Conservation (phyloP, 2,329 filamentous ascomycete genomes). For the Colletotrichum tanaceti region DNA sequence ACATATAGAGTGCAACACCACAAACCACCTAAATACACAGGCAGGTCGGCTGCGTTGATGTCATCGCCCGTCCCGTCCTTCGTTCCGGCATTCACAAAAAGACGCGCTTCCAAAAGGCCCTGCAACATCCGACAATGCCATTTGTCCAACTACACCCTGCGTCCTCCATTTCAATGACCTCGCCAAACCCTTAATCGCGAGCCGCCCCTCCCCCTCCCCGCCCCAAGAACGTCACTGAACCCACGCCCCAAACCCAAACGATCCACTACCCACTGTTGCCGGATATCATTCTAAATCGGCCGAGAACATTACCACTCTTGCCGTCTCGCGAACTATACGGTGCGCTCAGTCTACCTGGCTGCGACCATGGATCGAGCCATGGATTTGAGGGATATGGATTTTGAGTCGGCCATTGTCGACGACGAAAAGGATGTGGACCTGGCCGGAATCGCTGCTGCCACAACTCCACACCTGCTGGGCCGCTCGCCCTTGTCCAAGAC, state of each 20-base stretch:
- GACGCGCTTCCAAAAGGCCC: neutral
- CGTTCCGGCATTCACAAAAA: neutral
- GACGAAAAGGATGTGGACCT: conserved; percentile 41
- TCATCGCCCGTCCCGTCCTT: neutral
- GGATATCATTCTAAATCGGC: conserved; percentile 18
- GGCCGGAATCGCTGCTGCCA: conserved; percentile 12
- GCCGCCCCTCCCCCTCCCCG: neutral
- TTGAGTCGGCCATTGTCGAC: conserved; percentile 51
- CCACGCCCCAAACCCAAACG: conserved; percentile 15
- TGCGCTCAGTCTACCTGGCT: neutral
- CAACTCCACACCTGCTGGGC: conserved; percentile 35
- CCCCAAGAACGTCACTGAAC: conserved; percentile 8
- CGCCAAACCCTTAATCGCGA: conserved; percentile 17
- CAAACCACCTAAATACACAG: neutral
- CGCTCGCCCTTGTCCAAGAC: conserved; percentile 63
- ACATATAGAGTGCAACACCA: neutral
- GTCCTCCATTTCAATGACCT: conserved; percentile 5
- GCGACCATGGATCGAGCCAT: conserved; percentile 34
- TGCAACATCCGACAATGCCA: conserved; percentile 19
- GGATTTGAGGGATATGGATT: conserved; percentile 42
- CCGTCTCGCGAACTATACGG: conserved; percentile 9
- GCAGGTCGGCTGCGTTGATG: conserved; percentile 7
- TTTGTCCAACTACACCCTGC: conserved; percentile 1
- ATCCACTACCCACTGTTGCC: conserved; percentile 33
- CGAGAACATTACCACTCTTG: conserved; percentile 7